Evolutionary conservation across 345 rosid species (phyloP).

Genomic region (Populus pruinosa): DNA sequence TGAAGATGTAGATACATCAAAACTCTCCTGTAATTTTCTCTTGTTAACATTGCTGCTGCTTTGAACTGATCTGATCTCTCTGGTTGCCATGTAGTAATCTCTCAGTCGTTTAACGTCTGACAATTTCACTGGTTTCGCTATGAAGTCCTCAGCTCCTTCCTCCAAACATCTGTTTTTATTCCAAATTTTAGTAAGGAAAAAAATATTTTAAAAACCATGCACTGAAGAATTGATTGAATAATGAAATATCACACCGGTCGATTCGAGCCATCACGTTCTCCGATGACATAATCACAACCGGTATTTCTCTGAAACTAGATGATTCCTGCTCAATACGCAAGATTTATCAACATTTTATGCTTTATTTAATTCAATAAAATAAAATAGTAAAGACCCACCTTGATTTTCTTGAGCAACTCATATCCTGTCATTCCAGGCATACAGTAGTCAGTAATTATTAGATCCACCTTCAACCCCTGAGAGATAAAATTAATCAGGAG

Average conservation of each 20-base stretch:
- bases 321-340: conserved; percentile 52
- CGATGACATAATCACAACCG: conserved; percentile 95
- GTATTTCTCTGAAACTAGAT: conserved; percentile 61
- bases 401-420: conserved; percentile 87
- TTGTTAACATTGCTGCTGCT: conserved; percentile 26
- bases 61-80: conserved; percentile 31
- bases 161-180: conserved; percentile 62
- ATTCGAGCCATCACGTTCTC: conserved; percentile 79
- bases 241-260: conserved; percentile 47
- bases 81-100: conserved; percentile 42
- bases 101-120: conserved; percentile 77
- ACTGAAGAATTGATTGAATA: not conserved
- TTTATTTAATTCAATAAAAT: not conserved
- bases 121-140: conserved; percentile 87
- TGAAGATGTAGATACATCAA: conserved; percentile 12
- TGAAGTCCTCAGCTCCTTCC: conserved; percentile 93
- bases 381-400: conserved; percentile 35
- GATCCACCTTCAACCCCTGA: conserved; percentile 80
- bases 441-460: conserved; percentile 91
- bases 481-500: not conserved
- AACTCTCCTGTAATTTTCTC: conserved; percentile 54
- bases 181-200: not conserved
- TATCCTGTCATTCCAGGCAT: conserved; percentile 99
- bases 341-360: not conserved
- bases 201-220: not conserved